phyloP scores from a whole-genome alignment of 2,329 filamentous ascomycete genomes.

The Neonectria magnoliae region DNA sequence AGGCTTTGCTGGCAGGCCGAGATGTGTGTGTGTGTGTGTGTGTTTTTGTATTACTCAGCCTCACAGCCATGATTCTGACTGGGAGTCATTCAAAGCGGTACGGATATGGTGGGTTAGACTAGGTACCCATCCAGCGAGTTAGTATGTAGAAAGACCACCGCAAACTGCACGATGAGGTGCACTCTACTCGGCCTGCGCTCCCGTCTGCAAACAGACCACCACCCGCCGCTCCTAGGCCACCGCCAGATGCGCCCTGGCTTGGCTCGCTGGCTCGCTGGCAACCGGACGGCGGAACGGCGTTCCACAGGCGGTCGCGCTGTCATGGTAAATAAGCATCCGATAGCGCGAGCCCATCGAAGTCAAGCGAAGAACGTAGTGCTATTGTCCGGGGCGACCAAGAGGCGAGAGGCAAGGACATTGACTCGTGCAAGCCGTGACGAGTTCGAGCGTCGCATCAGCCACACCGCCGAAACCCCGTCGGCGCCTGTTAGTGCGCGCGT shows the following conservation, averaged over 20 bases:
- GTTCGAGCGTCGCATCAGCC: conserved; percentile 34
- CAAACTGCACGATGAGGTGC: background rate
- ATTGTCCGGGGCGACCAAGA: background rate
- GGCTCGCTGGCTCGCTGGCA: conserved; percentile 6
- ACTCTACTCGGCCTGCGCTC: background rate
- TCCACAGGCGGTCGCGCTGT: conserved; percentile 24
- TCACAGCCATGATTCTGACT: background rate
- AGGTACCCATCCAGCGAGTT: too few relatives aligned
- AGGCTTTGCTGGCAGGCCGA: conserved; percentile 5
- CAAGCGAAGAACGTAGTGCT: conserved; percentile 40
- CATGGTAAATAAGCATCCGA: conserved; percentile 38
- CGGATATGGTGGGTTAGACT: background rate
- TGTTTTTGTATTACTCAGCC: background rate
- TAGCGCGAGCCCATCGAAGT: conserved; percentile 38
- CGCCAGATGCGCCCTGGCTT: conserved; percentile 2
- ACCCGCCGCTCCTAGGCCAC: conserved; percentile 2
- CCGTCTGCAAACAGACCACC: background rate
- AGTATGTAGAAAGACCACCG: background rate
- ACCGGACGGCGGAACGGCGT: conserved; percentile 9
- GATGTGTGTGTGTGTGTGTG: background rate
- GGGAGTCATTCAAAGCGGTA: background rate
- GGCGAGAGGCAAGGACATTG: conserved; percentile 1
- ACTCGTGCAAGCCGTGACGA: conserved; percentile 21
- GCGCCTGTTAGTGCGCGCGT: conserved; percentile 42
- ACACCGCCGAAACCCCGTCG: conserved; percentile 29